Percentiles rank a stretch among this genome's conserved stretches.
Conservation (phyloP, 148 eudicot species). For the Amaranthus cruentus region DNA sequence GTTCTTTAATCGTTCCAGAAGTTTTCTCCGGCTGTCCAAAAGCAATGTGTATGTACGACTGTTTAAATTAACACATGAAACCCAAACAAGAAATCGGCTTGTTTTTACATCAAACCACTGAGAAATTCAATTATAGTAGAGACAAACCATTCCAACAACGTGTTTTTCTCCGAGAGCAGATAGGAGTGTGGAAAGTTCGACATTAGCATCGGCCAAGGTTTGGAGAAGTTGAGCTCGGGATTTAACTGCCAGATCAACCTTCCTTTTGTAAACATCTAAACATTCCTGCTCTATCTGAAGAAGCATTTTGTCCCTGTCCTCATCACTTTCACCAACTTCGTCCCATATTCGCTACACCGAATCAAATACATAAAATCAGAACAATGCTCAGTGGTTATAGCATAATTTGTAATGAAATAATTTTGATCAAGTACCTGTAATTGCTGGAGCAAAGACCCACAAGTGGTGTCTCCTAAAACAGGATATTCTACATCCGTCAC, state of each 20-base stretch:
- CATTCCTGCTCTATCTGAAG: conserved; percentile 93
- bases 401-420: not conserved
- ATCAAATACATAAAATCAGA: conserved; percentile 4
- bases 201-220: conserved; percentile 76
- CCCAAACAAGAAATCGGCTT: not conserved
- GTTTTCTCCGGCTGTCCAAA: conserved; percentile 76
- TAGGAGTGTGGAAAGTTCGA: conserved; percentile 67
- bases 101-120: not conserved
- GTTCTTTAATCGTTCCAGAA: conserved; percentile 92
- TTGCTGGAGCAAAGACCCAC: conserved; percentile 75
- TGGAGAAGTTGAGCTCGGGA: conserved; percentile 89
- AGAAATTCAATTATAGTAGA: not conserved
- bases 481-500: conserved; percentile 58
- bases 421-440: conserved; percentile 59
- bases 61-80: not conserved
- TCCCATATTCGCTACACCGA: conserved; percentile 90
- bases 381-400: not conserved
- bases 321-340: conserved; percentile 96
- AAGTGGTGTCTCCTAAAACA: conserved; percentile 59
- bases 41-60: conserved; percentile 7
- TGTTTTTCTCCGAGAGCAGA: conserved; percentile 90
- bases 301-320: conserved; percentile 92
- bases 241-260: conserved; percentile 89
- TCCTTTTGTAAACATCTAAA: conserved; percentile 92
- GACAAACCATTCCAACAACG: conserved; percentile 65